These are phyloP conservation scores for Chlorella sorokiniana DNA, from an alignment of 139 green algal genomes.

Conservation along the genomic window DNA sequence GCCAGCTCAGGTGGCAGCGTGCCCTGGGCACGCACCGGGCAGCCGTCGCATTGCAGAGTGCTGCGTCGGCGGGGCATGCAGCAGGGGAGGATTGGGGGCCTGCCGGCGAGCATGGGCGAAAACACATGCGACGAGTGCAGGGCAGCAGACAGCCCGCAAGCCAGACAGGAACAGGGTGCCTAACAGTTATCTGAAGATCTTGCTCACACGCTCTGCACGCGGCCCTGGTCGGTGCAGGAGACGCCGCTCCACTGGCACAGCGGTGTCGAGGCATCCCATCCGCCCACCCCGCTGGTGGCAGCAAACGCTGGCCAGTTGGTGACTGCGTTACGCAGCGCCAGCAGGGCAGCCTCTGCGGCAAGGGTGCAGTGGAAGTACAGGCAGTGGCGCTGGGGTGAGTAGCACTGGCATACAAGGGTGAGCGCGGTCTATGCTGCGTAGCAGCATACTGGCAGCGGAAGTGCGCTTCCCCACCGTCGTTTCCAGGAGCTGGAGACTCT, in stretches of 20 bases:
- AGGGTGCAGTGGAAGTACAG: background rate
- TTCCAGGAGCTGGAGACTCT: too few species aligned
- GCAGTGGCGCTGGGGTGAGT: background rate
- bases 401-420: background rate
- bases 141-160: background rate
- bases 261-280: background rate
- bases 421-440: too few species aligned
- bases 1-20: conserved; percentile 2
- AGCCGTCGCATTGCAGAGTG: conserved; percentile 9
- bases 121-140: background rate
- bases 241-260: conserved; percentile 24
- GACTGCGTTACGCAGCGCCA: background rate
- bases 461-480: too few species aligned
- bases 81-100: background rate
- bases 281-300: background rate
- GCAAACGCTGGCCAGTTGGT: background rate
- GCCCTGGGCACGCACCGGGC: conserved; percentile 2
- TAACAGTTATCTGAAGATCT: background rate
- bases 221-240: background rate
- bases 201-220: conserved; percentile 15
- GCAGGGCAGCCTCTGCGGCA: background rate
- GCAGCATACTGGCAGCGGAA: too few species aligned
- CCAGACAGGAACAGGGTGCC: background rate
- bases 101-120: background rate
- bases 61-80: background rate